Percentiles rank a stretch among this genome's conserved stretches.
Conservation (phyloP, 2,329 filamentous ascomycete genomes). For the Colletotrichum falcatum region DNA sequence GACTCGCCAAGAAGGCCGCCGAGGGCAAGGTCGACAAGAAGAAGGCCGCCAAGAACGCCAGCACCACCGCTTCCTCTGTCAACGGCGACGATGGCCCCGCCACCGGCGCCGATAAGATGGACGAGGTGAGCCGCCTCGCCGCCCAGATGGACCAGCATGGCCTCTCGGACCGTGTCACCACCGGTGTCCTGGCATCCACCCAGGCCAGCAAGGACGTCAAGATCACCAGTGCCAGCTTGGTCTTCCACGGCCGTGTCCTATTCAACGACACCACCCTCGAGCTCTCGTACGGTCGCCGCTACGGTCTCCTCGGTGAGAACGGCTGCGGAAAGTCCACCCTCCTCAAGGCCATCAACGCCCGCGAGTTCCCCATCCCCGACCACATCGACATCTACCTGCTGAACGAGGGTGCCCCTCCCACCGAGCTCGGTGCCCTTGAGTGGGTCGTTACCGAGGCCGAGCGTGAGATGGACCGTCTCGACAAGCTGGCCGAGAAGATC, state of each 20-base stretch:
- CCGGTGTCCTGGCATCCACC: slow-evolving; percentile 91
- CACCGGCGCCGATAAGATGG: slow-evolving; percentile 78
- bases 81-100: slow-evolving; percentile 81
- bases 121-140: slow-evolving; percentile 86
- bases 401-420: slow-evolving; percentile 94
- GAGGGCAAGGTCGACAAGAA: slow-evolving; percentile 77
- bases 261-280: slow-evolving; percentile 95
- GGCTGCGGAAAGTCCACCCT: slow-evolving; percentile 99
- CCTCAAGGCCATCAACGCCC: slow-evolving; percentile 91
- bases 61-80: slow-evolving; percentile 68
- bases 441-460: slow-evolving; percentile 98
- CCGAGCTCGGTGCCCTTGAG: slow-evolving; percentile 89
- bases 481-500: slow-evolving; percentile 88
- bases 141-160: slow-evolving; percentile 97
- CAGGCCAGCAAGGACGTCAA: slow-evolving; percentile 92
- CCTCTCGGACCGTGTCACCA: slow-evolving; percentile 97
- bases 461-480: slow-evolving; percentile 89
- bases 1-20: slow-evolving; percentile 77
- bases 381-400: slow-evolving; percentile 98
- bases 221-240: slow-evolving; percentile 91
- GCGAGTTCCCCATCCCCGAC: slow-evolving; percentile 95
- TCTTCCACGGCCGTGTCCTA: slow-evolving; percentile 97
- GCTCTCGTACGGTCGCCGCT: slow-evolving; percentile 90
- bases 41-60: slow-evolving; percentile 70
- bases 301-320: slow-evolving; percentile 97